phyloP scores from a whole-genome alignment of 2,329 filamentous ascomycete genomes.

The Huntiella bhutanensis region DNA sequence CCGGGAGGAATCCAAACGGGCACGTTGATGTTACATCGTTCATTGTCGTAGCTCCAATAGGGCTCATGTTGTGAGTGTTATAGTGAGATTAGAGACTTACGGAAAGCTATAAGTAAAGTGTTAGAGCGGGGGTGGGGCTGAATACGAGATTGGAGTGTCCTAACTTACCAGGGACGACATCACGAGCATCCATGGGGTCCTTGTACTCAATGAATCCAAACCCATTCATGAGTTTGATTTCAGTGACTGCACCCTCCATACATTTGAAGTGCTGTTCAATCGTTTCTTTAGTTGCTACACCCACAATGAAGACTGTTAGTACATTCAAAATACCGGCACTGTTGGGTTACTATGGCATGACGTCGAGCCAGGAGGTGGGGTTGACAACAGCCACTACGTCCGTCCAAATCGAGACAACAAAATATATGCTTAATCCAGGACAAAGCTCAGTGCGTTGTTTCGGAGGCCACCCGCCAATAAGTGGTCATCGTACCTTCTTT shows the following conservation, averaged over 20 bases:
- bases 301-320: conserved; percentile 3
- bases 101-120: conserved; percentile 30
- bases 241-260: conserved; percentile 91
- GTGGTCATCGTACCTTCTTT: conserved; percentile 57
- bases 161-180: conserved; percentile 84
- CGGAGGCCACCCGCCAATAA: too few relatives aligned
- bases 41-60: neutral
- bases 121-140: neutral
- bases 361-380: neutral
- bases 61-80: neutral
- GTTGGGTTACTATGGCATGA: too few relatives aligned
- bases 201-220: conserved; percentile 99
- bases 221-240: conserved; percentile 99
- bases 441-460: too few relatives aligned
- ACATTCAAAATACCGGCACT: neutral
- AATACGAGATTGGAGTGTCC: neutral
- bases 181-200: conserved; percentile 91
- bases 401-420: too few relatives aligned
- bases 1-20: neutral
- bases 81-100: conserved; percentile 25
- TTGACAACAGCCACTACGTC: neutral
- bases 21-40: too few relatives aligned
- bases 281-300: conserved; percentile 81
- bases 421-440: too few relatives aligned
- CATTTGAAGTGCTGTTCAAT: conserved; percentile 92